Evolutionary conservation across 768 basidiomycete genomes (phyloP).

Genomic region (Panellus pusillus): DNA sequence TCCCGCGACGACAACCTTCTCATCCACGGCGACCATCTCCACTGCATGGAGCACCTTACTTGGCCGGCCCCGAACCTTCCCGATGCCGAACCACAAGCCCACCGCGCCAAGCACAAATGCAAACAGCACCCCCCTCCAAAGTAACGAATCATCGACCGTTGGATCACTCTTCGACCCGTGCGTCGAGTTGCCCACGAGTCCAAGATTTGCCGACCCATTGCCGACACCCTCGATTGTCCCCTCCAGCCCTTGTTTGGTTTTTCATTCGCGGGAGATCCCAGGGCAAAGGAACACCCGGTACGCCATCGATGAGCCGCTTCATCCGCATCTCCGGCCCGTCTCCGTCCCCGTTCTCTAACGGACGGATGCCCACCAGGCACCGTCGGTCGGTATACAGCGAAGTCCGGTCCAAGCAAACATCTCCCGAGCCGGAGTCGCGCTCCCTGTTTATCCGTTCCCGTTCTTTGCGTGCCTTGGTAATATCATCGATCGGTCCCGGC

Average conservation of each 20-base stretch:
- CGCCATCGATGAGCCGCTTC: conserved; percentile 61
- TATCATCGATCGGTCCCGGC: conserved; percentile 42
- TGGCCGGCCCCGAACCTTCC: conserved; percentile 19
- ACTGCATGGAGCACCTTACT: not conserved
- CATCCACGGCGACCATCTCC: not conserved
- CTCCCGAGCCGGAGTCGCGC: conserved; percentile 18
- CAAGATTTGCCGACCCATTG: conserved; percentile 4
- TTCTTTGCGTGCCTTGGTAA: conserved; percentile 46
- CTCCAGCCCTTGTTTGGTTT: conserved; percentile 8
- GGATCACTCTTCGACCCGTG: not conserved
- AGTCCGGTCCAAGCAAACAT: conserved; percentile 11
- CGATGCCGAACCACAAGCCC: conserved; percentile 34
- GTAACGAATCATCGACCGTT: not conserved
- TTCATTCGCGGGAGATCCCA: conserved; percentile 23
- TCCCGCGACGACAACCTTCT: not conserved
- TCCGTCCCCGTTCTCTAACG: conserved; percentile 53
- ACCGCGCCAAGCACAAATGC: conserved; percentile 28
- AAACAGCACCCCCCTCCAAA: conserved; percentile 28
- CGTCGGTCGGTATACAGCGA: conserved; percentile 42
- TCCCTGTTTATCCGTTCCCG: conserved; percentile 32
- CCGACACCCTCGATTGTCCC: conserved; percentile 16
- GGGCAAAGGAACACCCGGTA: conserved; percentile 36
- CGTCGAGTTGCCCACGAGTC: not conserved
- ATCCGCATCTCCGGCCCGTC: conserved; percentile 36
- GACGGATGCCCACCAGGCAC: conserved; percentile 64